Percentiles rank a stretch among this genome's conserved stretches.
phyloP scores from a whole-genome alignment of 768 basidiomycete genomes.

The Postia placenta region DNA sequence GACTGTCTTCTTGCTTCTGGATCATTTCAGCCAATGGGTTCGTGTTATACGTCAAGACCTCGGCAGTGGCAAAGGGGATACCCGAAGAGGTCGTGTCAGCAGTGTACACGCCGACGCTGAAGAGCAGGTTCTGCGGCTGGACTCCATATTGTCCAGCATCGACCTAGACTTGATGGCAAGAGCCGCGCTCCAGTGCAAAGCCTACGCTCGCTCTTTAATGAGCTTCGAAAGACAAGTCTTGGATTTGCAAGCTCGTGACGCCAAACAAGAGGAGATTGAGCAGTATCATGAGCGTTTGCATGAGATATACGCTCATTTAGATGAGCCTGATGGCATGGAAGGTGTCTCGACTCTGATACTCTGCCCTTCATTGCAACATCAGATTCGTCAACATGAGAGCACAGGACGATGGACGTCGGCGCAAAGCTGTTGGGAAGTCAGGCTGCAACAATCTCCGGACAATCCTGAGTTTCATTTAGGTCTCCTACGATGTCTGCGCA shows the following conservation, averaged over 20 bases:
- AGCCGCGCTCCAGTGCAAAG: slow-evolving; percentile 91
- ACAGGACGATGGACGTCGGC: slow-evolving; percentile 97
- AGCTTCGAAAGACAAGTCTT: slow-evolving; percentile 86
- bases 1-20: slow-evolving; percentile 92
- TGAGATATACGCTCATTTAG: slow-evolving; percentile 91
- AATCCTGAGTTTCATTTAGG: slow-evolving; percentile 88
- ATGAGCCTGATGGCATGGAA: slow-evolving; percentile 99
- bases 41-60: slow-evolving; percentile 67
- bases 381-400: slow-evolving; percentile 96
- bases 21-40: slow-evolving; percentile 90
- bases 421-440: slow-evolving; percentile 98
- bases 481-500: slow-evolving; percentile 82
- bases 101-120: slow-evolving; percentile 33
- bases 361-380: slow-evolving; percentile 87
- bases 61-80: slow-evolving; percentile 39
- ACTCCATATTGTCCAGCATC: slow-evolving; percentile 78
- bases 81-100: slow-evolving; percentile 40
- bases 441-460: slow-evolving; percentile 84
- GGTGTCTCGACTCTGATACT: slow-evolving; percentile 87
- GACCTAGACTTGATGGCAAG: slow-evolving; percentile 86
- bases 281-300: slow-evolving; percentile 85
- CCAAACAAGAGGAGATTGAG: slow-evolving; percentile 41
- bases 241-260: slow-evolving; percentile 27
- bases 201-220: slow-evolving; percentile 91
- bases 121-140: slow-evolving; percentile 64